phyloP scores from a whole-genome alignment of 163 green algal genomes.

The Scenedesmus sp. region DNA sequence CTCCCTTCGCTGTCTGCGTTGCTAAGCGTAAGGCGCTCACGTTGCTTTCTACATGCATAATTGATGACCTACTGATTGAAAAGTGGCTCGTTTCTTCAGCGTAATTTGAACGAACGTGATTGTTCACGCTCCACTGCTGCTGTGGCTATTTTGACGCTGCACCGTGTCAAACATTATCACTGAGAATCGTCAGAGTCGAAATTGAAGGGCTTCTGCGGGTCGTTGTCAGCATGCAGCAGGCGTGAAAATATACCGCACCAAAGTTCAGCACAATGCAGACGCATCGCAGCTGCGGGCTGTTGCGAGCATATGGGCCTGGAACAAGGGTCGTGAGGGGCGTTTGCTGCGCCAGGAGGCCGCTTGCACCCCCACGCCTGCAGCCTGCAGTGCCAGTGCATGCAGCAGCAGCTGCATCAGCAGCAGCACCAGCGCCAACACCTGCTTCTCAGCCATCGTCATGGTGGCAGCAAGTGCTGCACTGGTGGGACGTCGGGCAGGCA shows the following conservation, averaged over 20 bases:
- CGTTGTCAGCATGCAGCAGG: constrained; percentile 13
- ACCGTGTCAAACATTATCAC: neutral
- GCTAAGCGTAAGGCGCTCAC: neutral
- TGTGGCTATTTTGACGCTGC: neutral
- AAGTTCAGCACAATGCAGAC: neutral
- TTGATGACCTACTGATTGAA: neutral
- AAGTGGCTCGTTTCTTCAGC: neutral
- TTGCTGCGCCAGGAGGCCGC: constrained; percentile 9
- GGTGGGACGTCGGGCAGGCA: constrained; percentile 54
- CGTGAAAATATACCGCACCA: constrained; percentile 10
- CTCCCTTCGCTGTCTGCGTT: neutral
- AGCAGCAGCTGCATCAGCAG: constrained; percentile 35
- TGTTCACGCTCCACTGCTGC: neutral
- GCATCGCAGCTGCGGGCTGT: neutral
- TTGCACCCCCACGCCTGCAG: neutral
- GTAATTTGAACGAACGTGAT: constrained; percentile 3
- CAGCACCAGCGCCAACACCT: neutral
- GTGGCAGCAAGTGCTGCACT: constrained; percentile 23
- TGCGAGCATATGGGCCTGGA: neutral
- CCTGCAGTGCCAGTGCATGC: constrained; percentile 32
- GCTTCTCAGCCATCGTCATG: constrained; percentile 5
- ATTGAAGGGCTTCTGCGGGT: neutral
- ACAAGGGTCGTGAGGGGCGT: neutral
- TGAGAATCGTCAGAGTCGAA: neutral
- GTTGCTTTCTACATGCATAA: neutral